phyloP scores from a whole-genome alignment of 768 basidiomycete species.

The Boletus edulis region DNA sequence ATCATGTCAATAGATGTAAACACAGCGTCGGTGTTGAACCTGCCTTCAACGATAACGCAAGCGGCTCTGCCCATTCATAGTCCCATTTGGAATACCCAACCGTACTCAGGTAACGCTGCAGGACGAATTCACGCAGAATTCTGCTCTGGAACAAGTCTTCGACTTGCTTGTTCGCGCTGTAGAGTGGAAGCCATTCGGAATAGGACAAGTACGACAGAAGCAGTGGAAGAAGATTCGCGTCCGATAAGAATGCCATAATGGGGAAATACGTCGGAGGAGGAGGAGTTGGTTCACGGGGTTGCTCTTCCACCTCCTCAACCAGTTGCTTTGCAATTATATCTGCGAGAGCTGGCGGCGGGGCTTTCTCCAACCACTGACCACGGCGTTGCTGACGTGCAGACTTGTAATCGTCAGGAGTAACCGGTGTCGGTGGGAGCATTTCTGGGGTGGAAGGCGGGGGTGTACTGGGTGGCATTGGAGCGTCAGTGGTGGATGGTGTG shows the following conservation, averaged over 20 bases:
- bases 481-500: not conserved
- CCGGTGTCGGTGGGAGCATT: slow-evolving; percentile 9
- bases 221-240: slow-evolving; percentile 48
- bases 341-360: slow-evolving; percentile 33
- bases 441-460: not conserved
- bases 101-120: slow-evolving; percentile 66
- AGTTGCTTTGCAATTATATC: slow-evolving; percentile 29
- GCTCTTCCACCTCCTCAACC: slow-evolving; percentile 15
- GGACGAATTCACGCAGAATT: slow-evolving; percentile 56
- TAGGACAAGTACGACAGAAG: slow-evolving; percentile 68
- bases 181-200: slow-evolving; percentile 66
- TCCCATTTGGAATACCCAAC: slow-evolving; percentile 75
- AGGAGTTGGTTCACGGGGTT: slow-evolving; percentile 19
- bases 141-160: slow-evolving; percentile 49
- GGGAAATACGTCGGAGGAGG: slow-evolving; percentile 41
- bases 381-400: slow-evolving; percentile 39
- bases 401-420: slow-evolving; percentile 39
- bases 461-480: not conserved
- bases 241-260: slow-evolving; percentile 52
- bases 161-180: slow-evolving; percentile 53
- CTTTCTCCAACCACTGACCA: slow-evolving; percentile 40
- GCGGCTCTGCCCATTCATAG: slow-evolving; percentile 52
- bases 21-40: slow-evolving; percentile 19
- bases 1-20: slow-evolving; percentile 7
- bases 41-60: slow-evolving; percentile 62